Evolutionary conservation across 768 basidiomycete species (phyloP).

Genomic region (Kwoniella shandongensis): DNA sequence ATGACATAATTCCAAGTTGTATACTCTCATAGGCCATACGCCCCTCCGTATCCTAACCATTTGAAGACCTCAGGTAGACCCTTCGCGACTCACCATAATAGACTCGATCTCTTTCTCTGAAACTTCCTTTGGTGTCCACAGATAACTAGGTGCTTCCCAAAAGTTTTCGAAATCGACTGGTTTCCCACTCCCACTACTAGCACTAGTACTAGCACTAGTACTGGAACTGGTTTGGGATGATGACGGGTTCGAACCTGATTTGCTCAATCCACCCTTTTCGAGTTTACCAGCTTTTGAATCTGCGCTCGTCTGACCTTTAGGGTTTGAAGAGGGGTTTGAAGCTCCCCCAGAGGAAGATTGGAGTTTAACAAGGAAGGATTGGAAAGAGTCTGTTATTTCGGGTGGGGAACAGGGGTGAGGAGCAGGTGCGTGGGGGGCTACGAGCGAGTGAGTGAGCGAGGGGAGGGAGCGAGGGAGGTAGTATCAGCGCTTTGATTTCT

Average conservation of each 20-base stretch:
- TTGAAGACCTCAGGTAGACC: no score
- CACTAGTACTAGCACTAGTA: conserved; percentile 1
- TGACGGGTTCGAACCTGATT: conserved; percentile 2
- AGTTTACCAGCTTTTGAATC: conserved; percentile 23
- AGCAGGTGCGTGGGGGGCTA: conserved; percentile 50
- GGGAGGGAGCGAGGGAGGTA: background rate
- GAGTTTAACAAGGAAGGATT: conserved; percentile 51
- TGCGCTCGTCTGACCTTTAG: conserved; percentile 34
- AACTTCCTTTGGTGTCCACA: conserved; percentile 47
- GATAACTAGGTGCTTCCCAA: conserved; percentile 49
- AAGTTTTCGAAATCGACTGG: conserved; percentile 51
- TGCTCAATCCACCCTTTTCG: background rate
- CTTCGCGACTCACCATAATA: conserved; percentile 52
- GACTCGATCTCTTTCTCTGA: conserved; percentile 52
- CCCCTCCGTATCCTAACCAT: no score
- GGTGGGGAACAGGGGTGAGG: conserved; percentile 50
- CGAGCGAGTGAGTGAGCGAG: conserved; percentile 3
- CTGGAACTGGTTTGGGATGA: conserved; percentile 1
- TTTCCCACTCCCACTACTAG: conserved; percentile 16
- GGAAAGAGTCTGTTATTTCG: conserved; percentile 48
- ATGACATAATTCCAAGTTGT: no score
- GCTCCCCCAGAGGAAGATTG: conserved; percentile 40
- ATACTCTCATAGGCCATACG: no score
- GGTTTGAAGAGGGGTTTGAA: conserved; percentile 30
- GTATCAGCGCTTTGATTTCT: background rate